Percentiles rank a stretch among this genome's conserved stretches.
Evolutionary conservation across 805 yeast genomes (phyloP).

Genomic region (Ogataea philodendri): DNA sequence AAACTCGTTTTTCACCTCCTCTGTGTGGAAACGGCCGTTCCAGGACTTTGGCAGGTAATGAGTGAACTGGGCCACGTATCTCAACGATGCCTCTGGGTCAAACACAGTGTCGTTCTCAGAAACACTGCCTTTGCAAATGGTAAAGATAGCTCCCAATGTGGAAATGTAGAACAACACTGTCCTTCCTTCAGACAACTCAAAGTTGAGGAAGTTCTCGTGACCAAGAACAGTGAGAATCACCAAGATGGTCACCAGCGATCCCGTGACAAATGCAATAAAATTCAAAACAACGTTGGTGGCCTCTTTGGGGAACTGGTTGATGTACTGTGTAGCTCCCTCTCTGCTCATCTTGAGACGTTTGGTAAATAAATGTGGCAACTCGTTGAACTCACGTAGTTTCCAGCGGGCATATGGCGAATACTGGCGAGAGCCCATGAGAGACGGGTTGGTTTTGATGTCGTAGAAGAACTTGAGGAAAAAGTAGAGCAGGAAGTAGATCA

Average conservation of each 20-base stretch:
- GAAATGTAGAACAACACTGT: constrained; percentile 87
- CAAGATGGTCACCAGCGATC: constrained; percentile 85
- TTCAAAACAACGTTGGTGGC: constrained; percentile 52
- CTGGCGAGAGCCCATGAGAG: constrained; percentile 76
- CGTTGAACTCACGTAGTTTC: constrained; percentile 93
- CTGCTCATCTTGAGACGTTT: constrained; percentile 74
- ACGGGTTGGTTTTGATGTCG: constrained; percentile 87
- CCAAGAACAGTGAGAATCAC: constrained; percentile 76
- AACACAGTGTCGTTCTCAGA: constrained; percentile 66
- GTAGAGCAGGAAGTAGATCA: constrained; percentile 74
- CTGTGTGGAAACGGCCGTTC: constrained; percentile 83
- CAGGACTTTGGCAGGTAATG: constrained; percentile 87
- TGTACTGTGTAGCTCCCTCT: constrained; percentile 76
- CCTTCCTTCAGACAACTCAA: constrained; percentile 79
- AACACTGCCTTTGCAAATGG: constrained; percentile 70
- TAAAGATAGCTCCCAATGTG: constrained; percentile 83
- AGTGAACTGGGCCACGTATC: constrained; percentile 79
- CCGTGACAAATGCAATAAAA: constrained; percentile 72
- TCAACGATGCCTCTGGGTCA: constrained; percentile 87
- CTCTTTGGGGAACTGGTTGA: constrained; percentile 90
- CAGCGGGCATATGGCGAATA: constrained; percentile 94
- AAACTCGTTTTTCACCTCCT: constrained; percentile 79
- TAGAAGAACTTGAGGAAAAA: constrained; percentile 90
- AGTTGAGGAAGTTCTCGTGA: constrained; percentile 86
- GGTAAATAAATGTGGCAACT: constrained; percentile 82